Evolutionary conservation across 495 filamentous ascomycete genomes (phyloP).

Genomic region (Neurospora tetraspora): DNA sequence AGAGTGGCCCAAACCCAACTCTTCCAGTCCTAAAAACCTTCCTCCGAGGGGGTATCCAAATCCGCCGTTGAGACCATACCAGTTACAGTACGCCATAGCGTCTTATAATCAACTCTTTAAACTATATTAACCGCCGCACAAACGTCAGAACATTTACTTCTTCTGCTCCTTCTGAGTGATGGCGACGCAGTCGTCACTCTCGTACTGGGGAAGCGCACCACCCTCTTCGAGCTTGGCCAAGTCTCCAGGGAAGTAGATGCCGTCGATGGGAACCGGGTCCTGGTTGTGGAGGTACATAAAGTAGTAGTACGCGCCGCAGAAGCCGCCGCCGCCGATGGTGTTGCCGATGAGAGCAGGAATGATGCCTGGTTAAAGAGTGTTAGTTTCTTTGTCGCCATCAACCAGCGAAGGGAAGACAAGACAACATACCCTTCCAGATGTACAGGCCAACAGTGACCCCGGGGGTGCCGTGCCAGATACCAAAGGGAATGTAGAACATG

Average conservation of each 20-base stretch:
- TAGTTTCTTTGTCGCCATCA: not conserved
- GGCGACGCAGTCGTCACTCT: not conserved
- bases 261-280: conserved; percentile 12
- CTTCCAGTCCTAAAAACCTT: not conserved
- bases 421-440: conserved; percentile 46
- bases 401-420: not conserved
- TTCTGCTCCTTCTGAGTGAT: not conserved
- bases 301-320: conserved; percentile 42
- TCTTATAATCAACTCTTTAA: not conserved
- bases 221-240: not conserved
- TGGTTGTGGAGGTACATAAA: conserved; percentile 36
- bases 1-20: not conserved
- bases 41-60: not conserved
- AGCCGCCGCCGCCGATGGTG: conserved; percentile 44
- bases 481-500: conserved; percentile 54
- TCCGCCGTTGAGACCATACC: not conserved
- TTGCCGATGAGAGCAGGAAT: conserved; percentile 51
- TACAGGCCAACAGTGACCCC: conserved; percentile 43
- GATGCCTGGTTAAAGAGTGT: conserved; percentile 22
- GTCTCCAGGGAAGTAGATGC: conserved; percentile 5
- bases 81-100: not conserved
- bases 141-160: not conserved
- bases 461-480: conserved; percentile 43
- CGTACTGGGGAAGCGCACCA: conserved; percentile 1
- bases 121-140: not conserved